A percentile compares a stretch with the other conserved stretches of the same genome.
These are phyloP conservation scores for Phytophthora chlamydospora DNA, from an alignment of 352 stramenopile genomes.

Conservation along the genomic window DNA sequence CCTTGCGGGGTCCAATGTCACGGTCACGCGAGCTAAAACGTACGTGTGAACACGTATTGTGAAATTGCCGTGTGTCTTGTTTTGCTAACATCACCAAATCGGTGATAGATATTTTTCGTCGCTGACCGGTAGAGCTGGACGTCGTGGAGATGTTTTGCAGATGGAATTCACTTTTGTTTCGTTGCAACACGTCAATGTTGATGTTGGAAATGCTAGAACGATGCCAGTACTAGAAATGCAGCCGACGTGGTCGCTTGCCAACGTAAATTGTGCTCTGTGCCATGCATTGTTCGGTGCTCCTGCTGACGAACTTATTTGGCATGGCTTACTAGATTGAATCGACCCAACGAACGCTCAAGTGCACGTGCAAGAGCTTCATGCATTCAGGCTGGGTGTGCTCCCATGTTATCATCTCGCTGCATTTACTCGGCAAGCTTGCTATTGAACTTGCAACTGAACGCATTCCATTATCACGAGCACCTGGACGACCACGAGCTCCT, in stretches of 20 bases:
- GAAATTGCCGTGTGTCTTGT: no score
- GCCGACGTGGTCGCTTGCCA: background rate
- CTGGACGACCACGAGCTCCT: background rate
- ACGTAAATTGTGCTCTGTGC: background rate
- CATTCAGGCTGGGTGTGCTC: constrained; percentile 9
- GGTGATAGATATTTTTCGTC: background rate
- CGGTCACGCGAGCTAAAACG: background rate
- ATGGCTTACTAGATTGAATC: background rate
- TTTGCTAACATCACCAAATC: background rate
- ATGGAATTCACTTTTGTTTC: background rate
- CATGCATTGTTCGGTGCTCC: no score
- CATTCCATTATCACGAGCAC: background rate
- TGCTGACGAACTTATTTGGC: background rate
- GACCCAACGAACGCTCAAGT: background rate
- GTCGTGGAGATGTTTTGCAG: background rate
- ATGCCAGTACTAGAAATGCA: background rate
- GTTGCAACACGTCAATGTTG: background rate
- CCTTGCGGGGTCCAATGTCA: background rate
- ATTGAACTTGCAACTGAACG: background rate
- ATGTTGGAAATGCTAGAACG: background rate
- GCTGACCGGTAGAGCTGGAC: background rate
- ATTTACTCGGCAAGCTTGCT: background rate
- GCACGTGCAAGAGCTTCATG: constrained; percentile 4
- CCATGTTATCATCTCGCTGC: background rate
- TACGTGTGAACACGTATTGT: background rate